A percentile compares a stretch with the other conserved stretches of the same genome.
Evolutionary conservation across 169 alveolate genomes (phyloP).

Genomic region (Eimeria zaria): DNA sequence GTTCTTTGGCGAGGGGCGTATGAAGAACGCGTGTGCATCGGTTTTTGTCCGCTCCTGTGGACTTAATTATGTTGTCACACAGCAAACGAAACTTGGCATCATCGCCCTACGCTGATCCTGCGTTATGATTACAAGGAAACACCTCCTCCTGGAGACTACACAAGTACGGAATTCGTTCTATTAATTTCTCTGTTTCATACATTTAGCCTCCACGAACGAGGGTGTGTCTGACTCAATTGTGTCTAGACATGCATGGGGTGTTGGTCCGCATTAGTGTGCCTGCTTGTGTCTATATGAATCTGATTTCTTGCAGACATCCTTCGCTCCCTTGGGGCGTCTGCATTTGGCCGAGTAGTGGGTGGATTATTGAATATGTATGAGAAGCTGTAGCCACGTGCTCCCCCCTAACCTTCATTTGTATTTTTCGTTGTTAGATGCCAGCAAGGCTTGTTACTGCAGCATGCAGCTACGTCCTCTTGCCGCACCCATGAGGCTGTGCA

Average conservation of each 20-base stretch:
- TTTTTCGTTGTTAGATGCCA: not conserved
- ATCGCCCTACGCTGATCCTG: conserved; percentile 74
- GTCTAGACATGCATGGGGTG: not conserved
- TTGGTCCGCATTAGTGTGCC: not conserved
- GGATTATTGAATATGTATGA: conserved; percentile 35
- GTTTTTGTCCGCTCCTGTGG: not conserved
- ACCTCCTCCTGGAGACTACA: conserved; percentile 82
- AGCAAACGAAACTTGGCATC: conserved; percentile 82
- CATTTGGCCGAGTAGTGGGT: conserved; percentile 60
- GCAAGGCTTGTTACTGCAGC: not conserved
- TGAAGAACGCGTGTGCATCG: not conserved
- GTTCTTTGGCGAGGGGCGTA: not conserved
- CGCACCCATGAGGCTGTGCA: not conserved
- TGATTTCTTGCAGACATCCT: conserved; percentile 16
- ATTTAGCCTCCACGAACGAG: not conserved
- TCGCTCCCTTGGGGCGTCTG: conserved; percentile 55
- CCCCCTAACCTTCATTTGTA: not conserved
- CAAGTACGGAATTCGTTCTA: conserved; percentile 15
- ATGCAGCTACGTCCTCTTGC: not conserved
- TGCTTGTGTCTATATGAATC: not conserved
- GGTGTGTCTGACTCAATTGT: too few species aligned
- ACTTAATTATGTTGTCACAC: not conserved
- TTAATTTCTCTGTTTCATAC: not conserved
- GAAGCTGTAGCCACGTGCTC: not conserved
- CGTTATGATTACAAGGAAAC: conserved; percentile 83